These are phyloP conservation scores for Schizophyllum commune DNA, from an alignment of 1,284 basidiomycete genomes.

Conservation along the genomic window DNA sequence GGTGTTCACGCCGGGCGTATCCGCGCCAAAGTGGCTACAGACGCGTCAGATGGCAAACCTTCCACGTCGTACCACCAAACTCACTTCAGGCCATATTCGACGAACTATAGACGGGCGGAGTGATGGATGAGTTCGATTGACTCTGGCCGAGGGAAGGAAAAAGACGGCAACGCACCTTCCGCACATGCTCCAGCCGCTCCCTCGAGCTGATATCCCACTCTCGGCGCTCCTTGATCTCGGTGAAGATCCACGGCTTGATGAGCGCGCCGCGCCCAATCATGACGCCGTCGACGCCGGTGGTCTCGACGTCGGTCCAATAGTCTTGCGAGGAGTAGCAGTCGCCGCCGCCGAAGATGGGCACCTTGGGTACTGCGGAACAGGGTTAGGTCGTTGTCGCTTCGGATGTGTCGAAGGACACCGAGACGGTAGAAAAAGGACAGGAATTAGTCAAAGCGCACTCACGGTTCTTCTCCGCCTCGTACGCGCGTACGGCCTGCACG, in stretches of 20 bases:
- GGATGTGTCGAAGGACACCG: constrained; percentile 1
- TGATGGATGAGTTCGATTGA: not conserved
- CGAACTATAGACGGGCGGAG: constrained; percentile 45
- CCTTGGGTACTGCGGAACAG: constrained; percentile 51
- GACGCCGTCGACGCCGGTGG: constrained; percentile 82
- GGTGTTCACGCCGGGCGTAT: constrained; percentile 88
- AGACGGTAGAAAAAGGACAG: not conserved
- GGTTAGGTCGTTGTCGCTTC: too few relatives aligned
- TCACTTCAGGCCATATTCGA: constrained; percentile 70
- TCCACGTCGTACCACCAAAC: not conserved
- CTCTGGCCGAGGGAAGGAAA: not conserved
- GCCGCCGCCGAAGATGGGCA: constrained; percentile 95
- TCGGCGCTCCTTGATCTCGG: constrained; percentile 85
- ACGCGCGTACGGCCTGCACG: constrained; percentile 76
- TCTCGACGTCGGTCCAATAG: constrained; percentile 75
- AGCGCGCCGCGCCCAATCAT: constrained; percentile 94
- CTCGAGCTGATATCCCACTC: constrained; percentile 94
- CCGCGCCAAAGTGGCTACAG: constrained; percentile 79
- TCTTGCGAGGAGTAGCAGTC: constrained; percentile 87
- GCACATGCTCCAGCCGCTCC: constrained; percentile 84
- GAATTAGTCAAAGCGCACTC: constrained; percentile 19
- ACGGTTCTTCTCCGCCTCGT: constrained; percentile 71
- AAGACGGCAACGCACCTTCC: constrained; percentile 46
- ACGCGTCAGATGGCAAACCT: not conserved
- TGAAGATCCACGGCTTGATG: constrained; percentile 97